Evolutionary conservation across 306 rosid species (phyloP), one percentile per base, ranked within the genome.

Genomic region (Oxytropis ochrocephala): DNA sequence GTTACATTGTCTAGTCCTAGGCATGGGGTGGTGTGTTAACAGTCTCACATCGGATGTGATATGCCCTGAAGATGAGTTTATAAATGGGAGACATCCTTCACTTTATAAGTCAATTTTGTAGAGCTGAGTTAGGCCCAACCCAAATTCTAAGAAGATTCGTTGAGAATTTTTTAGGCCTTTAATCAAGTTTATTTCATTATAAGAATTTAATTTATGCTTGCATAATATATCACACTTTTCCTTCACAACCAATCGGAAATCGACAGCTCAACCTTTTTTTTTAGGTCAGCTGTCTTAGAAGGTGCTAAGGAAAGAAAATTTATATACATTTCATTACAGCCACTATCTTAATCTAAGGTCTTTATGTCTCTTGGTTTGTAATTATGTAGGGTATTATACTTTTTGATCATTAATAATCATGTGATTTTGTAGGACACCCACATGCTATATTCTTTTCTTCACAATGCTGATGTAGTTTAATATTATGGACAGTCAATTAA

Each of bases 341-440:
- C 81, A 76, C 82, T 69, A 29, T 69, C 47, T 68, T 76, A 72
- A 77, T 68, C 67, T 58, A 70, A 39, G 70, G 64, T 60, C 70
- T 74, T 75, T 19, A 71, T 66, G 58, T 83, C 73, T 24, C 66
- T 53, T 76, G 71, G 43, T 59, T 44, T 79, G 54, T 54, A 61
- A 52, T 81, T 72, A 69, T 52, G 48, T 52, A n/a, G 10, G 29
- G 36, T 21, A 35, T 72, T 76, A 30, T 65, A 44, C 30, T 41
- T 67, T 76, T 54, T 52, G 55, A 55, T 65, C 77, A 76, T 75
- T 71, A 72, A 75, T 79, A 69, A 56, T 83, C 88, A 82, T 82
- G 86, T 86, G 88, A 64, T 69, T 75, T 60, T 72, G 69, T 81
- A 38, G 66, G 73, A 79, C 71, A 65, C 74, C 75, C 89, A 82